Percentiles rank a stretch among this genome's conserved stretches.
Evolutionary conservation across 2,329 filamentous ascomycete genomes (phyloP).

Genomic region (Cladosporium sp.): DNA sequence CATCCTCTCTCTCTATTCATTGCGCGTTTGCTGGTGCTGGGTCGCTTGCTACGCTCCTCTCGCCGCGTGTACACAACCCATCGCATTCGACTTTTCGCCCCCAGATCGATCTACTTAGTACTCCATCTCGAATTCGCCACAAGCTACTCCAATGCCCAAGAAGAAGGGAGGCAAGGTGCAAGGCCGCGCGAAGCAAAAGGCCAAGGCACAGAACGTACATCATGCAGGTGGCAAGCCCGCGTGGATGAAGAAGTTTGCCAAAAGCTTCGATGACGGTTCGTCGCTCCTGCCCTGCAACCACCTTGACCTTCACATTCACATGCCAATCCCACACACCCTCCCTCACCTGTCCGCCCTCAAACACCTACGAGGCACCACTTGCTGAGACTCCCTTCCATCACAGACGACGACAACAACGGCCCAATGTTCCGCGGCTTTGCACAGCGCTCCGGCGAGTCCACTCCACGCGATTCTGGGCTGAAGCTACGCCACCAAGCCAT

Average conservation of each 20-base stretch:
- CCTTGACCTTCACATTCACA: background rate
- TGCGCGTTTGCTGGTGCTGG: slow-evolving; percentile 1
- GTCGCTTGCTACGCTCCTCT: background rate
- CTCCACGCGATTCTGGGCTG: slow-evolving; percentile 49
- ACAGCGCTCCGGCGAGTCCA: slow-evolving; percentile 24
- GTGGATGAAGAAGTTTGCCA: slow-evolving; percentile 21
- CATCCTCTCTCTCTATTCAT: background rate
- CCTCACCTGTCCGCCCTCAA: background rate
- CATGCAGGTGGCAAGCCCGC: slow-evolving; percentile 8
- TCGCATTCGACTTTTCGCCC: background rate
- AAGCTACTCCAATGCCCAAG: slow-evolving; percentile 23
- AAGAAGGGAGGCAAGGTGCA: slow-evolving; percentile 30
- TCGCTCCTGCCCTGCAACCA: slow-evolving; percentile 6
- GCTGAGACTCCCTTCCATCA: slow-evolving; percentile 13
- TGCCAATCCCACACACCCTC: background rate
- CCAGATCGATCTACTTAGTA: background rate
- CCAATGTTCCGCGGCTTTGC: slow-evolving; percentile 36
- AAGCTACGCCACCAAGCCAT: slow-evolving; percentile 59
- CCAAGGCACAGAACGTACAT: slow-evolving; percentile 28
- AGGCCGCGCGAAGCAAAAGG: slow-evolving; percentile 30
- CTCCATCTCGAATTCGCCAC: slow-evolving; percentile 33
- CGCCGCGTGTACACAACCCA: background rate
- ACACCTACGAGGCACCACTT: background rate
- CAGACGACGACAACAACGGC: slow-evolving; percentile 14
- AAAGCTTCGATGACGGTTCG: slow-evolving; percentile 20